Base-by-base conservation (phyloP, 2,329 filamentous ascomycete species). In the Iodosphaeria phyllophila region DNA sequence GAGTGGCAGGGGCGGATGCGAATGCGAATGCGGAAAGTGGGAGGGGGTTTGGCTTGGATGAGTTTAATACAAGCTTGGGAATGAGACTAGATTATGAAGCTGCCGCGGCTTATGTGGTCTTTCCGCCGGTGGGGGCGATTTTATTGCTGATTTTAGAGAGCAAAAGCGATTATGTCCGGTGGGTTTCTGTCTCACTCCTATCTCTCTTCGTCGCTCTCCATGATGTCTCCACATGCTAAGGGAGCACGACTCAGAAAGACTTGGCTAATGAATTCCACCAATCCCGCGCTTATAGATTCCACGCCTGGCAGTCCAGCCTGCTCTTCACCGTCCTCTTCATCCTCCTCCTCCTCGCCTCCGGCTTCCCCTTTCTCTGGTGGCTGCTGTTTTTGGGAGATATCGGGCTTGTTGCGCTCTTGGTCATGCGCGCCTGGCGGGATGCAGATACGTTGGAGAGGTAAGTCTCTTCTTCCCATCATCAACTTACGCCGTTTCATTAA, bases 91-190 rank as follows among this genome's bases (percentile, higher is more conserved):
- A 92, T 44, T 76, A 86, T 43, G 86, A 95, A 57, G 86, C 89
- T 5, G 79, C 75, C 44, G 52, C 93, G 42, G 86, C 89, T 26
- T 98, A 98, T 48, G 46, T 93, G 32, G 58, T 76, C 24, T 53
- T 92, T 9, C 89, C 89, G 32, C 89, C 89, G 1, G 61, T 84
- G 0, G 89, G 86, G 3, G 79, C 77, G 3, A 79, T 93, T 14
- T 48, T 92, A 35, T 51, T 98, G 38, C 51, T 98, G 36, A 65
- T 95, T 22, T 47, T 86, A 33, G 89, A 98, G 60, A 71, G 84
- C 43, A 89, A 92, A 57, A 93, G 83, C 44, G 89, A 98, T 52
- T 98, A 92, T 50, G 89, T 98, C 29, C 67, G 89, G 78, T 86
- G 52, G 30, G 65, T 44, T 30, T 27, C 5, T 7, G 3, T 17